A percentile compares a stretch with the other conserved stretches of the same genome.
Conservation (phyloP, 208 protist genomes). For the Leishmania lainsoni region DNA sequence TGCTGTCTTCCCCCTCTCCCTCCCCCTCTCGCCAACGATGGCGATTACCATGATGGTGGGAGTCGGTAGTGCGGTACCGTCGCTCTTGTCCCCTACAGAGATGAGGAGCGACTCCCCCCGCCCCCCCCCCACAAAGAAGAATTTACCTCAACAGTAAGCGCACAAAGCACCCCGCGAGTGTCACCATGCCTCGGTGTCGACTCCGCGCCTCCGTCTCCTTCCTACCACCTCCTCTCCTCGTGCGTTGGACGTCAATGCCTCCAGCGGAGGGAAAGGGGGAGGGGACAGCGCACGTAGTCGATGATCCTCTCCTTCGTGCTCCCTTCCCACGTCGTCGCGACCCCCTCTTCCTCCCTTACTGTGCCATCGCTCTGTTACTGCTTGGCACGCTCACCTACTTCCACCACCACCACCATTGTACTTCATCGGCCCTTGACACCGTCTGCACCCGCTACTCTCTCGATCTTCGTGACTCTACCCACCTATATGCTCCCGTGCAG, state of each 20-base stretch:
- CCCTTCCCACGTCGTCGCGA: neutral
- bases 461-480: neutral
- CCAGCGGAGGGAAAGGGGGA: neutral
- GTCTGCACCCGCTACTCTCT: neutral
- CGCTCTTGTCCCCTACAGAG: neutral
- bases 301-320: neutral
- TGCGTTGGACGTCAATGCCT: neutral
- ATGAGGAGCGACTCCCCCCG: no score
- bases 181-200: neutral
- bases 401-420: neutral
- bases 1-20: neutral
- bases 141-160: no score
- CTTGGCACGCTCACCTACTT: neutral
- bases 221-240: neutral
- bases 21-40: neutral
- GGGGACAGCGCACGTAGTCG: neutral
- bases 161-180: neutral
- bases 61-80: neutral
- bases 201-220: neutral
- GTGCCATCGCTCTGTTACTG: neutral
- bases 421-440: neutral
- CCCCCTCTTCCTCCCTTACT: neutral
- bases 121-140: no score
- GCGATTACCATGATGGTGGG: neutral
- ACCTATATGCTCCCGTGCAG: neutral